Percentiles rank a stretch among this genome's conserved stretches.
Evolutionary conservation across 1,284 basidiomycete species (phyloP).

Genomic region (Laetiporus sulphureus): DNA sequence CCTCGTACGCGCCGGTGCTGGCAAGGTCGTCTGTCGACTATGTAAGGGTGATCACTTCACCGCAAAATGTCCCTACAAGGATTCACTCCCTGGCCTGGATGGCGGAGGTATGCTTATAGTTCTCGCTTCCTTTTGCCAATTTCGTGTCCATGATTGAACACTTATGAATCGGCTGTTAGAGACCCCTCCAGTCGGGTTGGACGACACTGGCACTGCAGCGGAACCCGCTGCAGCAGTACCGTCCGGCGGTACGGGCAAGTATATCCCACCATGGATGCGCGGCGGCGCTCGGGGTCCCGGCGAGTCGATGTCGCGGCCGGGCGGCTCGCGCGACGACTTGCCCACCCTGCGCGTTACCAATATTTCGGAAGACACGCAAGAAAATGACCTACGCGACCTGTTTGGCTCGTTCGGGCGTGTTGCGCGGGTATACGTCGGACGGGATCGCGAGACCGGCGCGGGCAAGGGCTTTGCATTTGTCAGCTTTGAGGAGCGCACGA

Average conservation of each 20-base stretch:
- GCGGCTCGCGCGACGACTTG: slow-evolving; percentile 76
- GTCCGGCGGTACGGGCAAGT: slow-evolving; percentile 53
- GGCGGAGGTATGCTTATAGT: slow-evolving; percentile 37
- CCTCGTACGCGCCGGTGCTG: slow-evolving; percentile 67
- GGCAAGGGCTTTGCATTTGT: slow-evolving; percentile 97
- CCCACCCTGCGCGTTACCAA: slow-evolving; percentile 98
- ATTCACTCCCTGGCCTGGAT: slow-evolving; percentile 80
- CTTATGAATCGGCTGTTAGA: no score
- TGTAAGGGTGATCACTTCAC: slow-evolving; percentile 99
- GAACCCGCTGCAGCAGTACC: slow-evolving; percentile 37
- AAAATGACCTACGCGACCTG: slow-evolving; percentile 90
- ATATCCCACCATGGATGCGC: slow-evolving; percentile 91
- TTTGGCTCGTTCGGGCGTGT: slow-evolving; percentile 84
- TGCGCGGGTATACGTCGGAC: slow-evolving; percentile 88
- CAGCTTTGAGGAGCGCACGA: slow-evolving; percentile 80
- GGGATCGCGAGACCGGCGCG: slow-evolving; percentile 91
- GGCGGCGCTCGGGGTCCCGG: slow-evolving; percentile 65
- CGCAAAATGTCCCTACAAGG: slow-evolving; percentile 97
- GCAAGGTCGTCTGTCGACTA: slow-evolving; percentile 89
- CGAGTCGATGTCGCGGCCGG: slow-evolving; percentile 71
- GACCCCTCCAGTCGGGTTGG: slow-evolving; percentile 49
- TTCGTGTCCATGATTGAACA: no score
- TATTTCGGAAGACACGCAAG: slow-evolving; percentile 92
- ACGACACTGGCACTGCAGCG: slow-evolving; percentile 34
- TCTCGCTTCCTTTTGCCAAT: no score